Evolutionary conservation across 352 stramenopile genomes (phyloP), one percentile per base, ranked within the genome.

Genomic region (Pythium rishiriense): DNA sequence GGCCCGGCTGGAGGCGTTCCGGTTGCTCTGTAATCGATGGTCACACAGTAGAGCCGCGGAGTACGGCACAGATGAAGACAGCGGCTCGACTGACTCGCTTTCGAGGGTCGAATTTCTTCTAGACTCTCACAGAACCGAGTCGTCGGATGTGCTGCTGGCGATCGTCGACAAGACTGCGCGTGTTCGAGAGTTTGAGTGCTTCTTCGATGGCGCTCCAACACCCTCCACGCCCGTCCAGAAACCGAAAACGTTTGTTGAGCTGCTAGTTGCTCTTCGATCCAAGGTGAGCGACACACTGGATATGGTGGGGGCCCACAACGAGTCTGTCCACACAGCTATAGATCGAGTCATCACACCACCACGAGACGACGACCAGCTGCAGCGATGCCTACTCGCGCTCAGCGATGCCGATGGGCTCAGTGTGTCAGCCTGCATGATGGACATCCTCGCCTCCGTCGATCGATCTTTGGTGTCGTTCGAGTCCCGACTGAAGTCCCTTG

Each of bases 361-460:
- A n/a, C n/a, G n/a, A n/a, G n/a, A 15, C 15, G 48, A 24, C 21
- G n/a, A 37, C 7, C 31, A 57, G 12, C 39, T 51, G 3, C 42
- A 58, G 10, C 68, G 69, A 28, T 66, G 52, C 2, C 25, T 85
- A 17, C 54, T 88, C 26, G 79, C 78, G 0, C 62, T 88, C 15
- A 77, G 68, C 56, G 81, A 90, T 48, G 50, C 65, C 17, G 76
- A 88, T 37, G 79, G 79, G n/a, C 72, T 90, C 35, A 86, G 79
- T 28, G 79, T 85, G 26, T 73, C 79, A 7, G 65, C 76, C 10
- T 90, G 81, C 42, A 87, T 90, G 74, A 62, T 88, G 49, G 81
- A 90, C 45, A 78, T 74, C 33, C 62, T 87, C 12, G 28, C 59
- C 28, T 87, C 74, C 0, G 75, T 74, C 28, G 50, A 76, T 15